Conservation (phyloP, 352 stramenopile genomes). For the Phytophthora brassicae region DNA sequence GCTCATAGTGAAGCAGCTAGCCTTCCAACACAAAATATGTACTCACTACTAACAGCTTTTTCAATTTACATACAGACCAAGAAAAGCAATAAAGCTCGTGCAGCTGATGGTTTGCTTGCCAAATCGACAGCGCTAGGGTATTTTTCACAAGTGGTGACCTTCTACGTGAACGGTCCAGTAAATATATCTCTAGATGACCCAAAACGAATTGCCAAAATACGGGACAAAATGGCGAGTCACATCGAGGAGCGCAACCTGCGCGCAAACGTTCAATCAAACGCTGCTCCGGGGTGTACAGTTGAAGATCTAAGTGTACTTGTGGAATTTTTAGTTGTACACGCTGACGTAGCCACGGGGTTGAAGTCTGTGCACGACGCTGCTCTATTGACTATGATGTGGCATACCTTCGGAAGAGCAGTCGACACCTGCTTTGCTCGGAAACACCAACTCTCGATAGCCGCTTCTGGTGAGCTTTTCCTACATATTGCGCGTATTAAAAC, state of each 20-base stretch:
- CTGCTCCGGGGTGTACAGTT: constrained; percentile 22
- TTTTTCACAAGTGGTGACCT: constrained; percentile 16
- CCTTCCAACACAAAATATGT: not conserved
- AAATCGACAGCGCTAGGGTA: constrained; percentile 18
- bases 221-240: constrained; percentile 23
- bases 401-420: too few relatives aligned
- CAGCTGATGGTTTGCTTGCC: constrained; percentile 4
- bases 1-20: not conserved
- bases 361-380: too few relatives aligned
- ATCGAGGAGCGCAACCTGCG: constrained; percentile 32
- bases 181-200: constrained; percentile 1
- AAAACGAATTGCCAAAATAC: constrained; percentile 18
- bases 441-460: too few relatives aligned
- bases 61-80: constrained; percentile 26
- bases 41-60: not conserved
- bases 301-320: too few relatives aligned
- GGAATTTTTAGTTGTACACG: too few relatives aligned
- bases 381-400: too few relatives aligned
- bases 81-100: constrained; percentile 2
- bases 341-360: too few relatives aligned
- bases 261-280: too few relatives aligned
- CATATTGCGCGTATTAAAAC: too few relatives aligned
- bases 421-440: too few relatives aligned
- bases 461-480: too few relatives aligned
- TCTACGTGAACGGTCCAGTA: constrained; percentile 11